phyloP scores from a whole-genome alignment of 768 basidiomycete species.

The Tricholoma sp. region DNA sequence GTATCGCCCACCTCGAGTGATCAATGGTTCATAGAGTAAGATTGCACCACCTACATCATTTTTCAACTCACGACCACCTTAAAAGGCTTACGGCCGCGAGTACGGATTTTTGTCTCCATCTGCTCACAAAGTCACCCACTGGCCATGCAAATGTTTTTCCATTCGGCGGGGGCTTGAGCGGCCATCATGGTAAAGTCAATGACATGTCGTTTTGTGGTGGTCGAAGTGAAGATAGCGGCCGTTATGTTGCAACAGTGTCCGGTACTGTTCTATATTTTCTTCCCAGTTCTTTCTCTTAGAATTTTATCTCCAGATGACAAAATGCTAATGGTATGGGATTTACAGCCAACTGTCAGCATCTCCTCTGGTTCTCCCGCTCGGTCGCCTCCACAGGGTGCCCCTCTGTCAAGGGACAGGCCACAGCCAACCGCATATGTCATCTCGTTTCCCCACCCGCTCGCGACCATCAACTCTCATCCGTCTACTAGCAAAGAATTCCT shows the following conservation, averaged over 20 bases:
- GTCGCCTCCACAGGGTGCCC: conserved; percentile 23
- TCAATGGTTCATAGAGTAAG: conserved; percentile 71
- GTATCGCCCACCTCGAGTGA: conserved; percentile 62
- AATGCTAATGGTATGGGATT: conserved; percentile 84
- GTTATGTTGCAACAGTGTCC: conserved; percentile 79
- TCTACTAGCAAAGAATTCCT: conserved; percentile 74
- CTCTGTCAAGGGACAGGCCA: conserved; percentile 35
- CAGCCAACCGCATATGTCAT: conserved; percentile 79
- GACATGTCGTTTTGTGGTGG: conserved; percentile 81
- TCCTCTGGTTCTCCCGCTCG: conserved; percentile 30
- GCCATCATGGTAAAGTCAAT: conserved; percentile 74
- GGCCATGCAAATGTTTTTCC: conserved; percentile 51
- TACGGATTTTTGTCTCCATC: conserved; percentile 64
- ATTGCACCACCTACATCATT: conserved; percentile 8
- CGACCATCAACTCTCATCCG: conserved; percentile 65
- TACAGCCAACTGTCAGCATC: conserved; percentile 52
- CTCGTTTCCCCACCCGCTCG: conserved; percentile 67
- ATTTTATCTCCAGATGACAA: conserved; percentile 54
- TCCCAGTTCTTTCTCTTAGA: conserved; percentile 4
- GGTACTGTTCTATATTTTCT: conserved; percentile 33
- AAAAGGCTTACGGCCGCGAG: conserved; percentile 63
- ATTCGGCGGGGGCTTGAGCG: conserved; percentile 78
- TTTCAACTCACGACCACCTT: not conserved
- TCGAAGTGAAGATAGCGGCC: conserved; percentile 55
- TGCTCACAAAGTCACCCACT: conserved; percentile 53